These are phyloP conservation scores for Rheum nobile DNA, from an alignment of 148 eudicot genomes.

Conservation along the genomic window DNA sequence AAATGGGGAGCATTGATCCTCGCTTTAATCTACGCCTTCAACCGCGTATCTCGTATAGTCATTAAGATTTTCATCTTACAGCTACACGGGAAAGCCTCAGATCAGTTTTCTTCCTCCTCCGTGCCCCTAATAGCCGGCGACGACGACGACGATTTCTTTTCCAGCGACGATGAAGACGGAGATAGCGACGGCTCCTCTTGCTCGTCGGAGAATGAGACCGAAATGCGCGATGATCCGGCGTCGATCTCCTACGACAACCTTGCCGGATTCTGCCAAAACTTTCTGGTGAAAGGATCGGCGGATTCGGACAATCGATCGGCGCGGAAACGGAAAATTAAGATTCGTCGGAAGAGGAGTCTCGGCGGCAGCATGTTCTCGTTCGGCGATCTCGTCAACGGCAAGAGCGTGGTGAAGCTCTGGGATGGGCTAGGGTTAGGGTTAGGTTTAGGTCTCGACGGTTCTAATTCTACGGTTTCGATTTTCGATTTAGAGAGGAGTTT, in stretches of 20 bases:
- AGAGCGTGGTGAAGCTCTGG: slow-evolving; percentile 67
- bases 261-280: slow-evolving; percentile 23
- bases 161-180: slow-evolving; percentile 14
- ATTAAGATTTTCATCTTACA: slow-evolving; percentile 22
- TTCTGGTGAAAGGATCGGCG: slow-evolving; percentile 22
- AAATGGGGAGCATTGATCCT: slow-evolving; percentile 56
- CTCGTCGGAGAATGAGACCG: neutral
- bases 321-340: slow-evolving; percentile 20
- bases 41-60: slow-evolving; percentile 29
- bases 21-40: slow-evolving; percentile 39
- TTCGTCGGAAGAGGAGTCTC: slow-evolving; percentile 18
- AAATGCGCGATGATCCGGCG: slow-evolving; percentile 11
- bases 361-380: slow-evolving; percentile 24
- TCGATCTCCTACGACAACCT: slow-evolving; percentile 13
- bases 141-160: slow-evolving; percentile 6
- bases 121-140: slow-evolving; percentile 9
- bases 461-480: slow-evolving; percentile 18
- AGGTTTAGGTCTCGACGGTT: slow-evolving; percentile 17
- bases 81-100: slow-evolving; percentile 10
- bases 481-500: slow-evolving; percentile 23
- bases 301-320: neutral
- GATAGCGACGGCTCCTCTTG: slow-evolving; percentile 1
- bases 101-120: slow-evolving; percentile 14
- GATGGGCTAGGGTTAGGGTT: slow-evolving; percentile 38
- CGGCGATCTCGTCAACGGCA: slow-evolving; percentile 40